A percentile compares a stretch with the other conserved stretches of the same genome.
Evolutionary conservation across 2,329 filamentous ascomycete species (phyloP).

Genomic region (Amauroascus niger): DNA sequence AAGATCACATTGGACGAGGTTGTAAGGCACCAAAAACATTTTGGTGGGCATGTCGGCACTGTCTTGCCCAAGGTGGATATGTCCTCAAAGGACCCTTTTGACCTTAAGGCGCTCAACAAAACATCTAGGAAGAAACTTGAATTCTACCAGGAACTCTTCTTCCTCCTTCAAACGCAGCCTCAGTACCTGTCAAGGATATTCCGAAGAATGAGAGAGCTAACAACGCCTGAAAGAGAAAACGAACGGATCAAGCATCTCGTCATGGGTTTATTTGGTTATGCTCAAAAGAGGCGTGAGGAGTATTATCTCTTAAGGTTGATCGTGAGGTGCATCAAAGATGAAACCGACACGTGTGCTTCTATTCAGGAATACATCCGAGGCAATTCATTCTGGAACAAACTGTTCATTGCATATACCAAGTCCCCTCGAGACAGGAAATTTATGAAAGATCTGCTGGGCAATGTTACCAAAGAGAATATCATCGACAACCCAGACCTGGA

Average conservation of each 20-base stretch:
- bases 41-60: conserved; percentile 76
- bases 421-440: conserved; percentile 90
- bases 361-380: conserved; percentile 80
- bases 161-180: conserved; percentile 90
- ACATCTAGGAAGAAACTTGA: conserved; percentile 90
- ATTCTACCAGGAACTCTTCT: conserved; percentile 95
- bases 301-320: conserved; percentile 92
- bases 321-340: conserved; percentile 70
- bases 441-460: conserved; percentile 73
- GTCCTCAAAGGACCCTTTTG: conserved; percentile 80
- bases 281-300: conserved; percentile 91
- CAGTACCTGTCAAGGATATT: conserved; percentile 88
- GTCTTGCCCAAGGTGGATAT: conserved; percentile 83
- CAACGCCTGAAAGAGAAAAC: conserved; percentile 79
- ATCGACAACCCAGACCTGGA: conserved; percentile 85
- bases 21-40: conserved; percentile 91
- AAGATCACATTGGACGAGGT: conserved; percentile 98
- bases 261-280: conserved; percentile 95
- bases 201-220: conserved; percentile 69
- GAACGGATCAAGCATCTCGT: conserved; percentile 87
- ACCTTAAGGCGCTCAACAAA: conserved; percentile 95
- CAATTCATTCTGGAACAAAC: conserved; percentile 85
- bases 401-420: conserved; percentile 77
- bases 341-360: conserved; percentile 61
- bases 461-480: conserved; percentile 81